phyloP scores from a whole-genome alignment of 345 rosid genomes.

The sweet orange (Citrus sinensis) region DNA sequence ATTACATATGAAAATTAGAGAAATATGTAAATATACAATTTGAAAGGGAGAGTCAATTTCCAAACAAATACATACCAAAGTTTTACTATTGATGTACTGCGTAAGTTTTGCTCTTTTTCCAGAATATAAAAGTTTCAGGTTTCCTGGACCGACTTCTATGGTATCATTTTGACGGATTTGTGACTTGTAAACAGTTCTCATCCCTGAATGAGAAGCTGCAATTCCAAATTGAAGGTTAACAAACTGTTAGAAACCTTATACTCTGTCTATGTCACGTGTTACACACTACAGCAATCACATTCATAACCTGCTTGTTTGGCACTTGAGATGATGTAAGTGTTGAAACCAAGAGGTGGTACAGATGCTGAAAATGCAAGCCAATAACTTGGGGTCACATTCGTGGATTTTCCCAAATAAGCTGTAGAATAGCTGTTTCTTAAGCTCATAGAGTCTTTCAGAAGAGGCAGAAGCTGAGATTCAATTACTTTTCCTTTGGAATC shows the following conservation, averaged over 20 bases:
- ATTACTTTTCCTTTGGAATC: conserved; percentile 52
- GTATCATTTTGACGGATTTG: conserved; percentile 23
- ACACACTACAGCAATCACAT: background rate
- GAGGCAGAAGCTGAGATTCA: conserved; percentile 58
- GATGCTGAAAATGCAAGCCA: conserved; percentile 75
- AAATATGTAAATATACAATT: too few relatives aligned
- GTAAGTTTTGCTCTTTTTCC: conserved; percentile 37
- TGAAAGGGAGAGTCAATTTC: background rate
- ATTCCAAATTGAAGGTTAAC: background rate
- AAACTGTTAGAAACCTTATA: background rate
- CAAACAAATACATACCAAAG: conserved; percentile 29
- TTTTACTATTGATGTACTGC: conserved; percentile 41
- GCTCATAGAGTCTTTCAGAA: conserved; percentile 33
- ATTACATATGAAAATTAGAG: background rate
- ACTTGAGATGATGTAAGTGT: conserved; percentile 48
- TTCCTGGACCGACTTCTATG: conserved; percentile 59
- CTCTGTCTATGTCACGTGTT: background rate
- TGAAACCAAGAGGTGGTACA: conserved; percentile 63
- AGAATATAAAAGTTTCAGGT: conserved; percentile 44
- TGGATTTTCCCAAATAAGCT: conserved; percentile 53
- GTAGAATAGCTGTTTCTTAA: conserved; percentile 39
- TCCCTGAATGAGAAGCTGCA: conserved; percentile 12
- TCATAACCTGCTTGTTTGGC: conserved; percentile 41
- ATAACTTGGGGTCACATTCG: conserved; percentile 38
- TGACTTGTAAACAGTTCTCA: conserved; percentile 20